Percentiles rank a stretch among this genome's conserved stretches.
Conservation (phyloP, 2,329 filamentous ascomycete species). For the Gyromitra esculenta region DNA sequence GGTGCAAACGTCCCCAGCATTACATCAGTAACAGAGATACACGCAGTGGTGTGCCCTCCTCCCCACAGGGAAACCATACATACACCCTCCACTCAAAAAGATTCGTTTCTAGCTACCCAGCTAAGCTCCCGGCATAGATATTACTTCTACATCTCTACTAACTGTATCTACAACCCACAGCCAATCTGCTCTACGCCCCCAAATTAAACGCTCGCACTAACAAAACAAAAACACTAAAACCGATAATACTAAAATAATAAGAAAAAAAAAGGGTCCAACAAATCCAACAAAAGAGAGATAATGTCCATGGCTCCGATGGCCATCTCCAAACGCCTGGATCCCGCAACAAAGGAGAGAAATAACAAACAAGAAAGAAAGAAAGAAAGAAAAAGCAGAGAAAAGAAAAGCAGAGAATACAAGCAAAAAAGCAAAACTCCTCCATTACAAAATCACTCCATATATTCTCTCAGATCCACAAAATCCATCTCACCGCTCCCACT, state of each 20-base stretch:
- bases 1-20: too few relatives aligned
- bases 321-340: conserved; percentile 12
- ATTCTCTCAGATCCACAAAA: conserved; percentile 75
- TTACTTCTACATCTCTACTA: conserved; percentile 22
- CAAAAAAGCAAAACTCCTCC: conserved; percentile 5
- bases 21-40: neutral
- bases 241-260: neutral
- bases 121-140: conserved; percentile 21
- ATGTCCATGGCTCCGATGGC: neutral
- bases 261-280: neutral
- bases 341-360: neutral
- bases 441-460: conserved; percentile 6
- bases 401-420: neutral
- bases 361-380: neutral
- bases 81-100: neutral
- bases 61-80: neutral
- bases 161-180: conserved; percentile 25
- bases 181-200: neutral
- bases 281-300: neutral
- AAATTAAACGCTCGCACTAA: conserved; percentile 28
- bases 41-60: too few relatives aligned
- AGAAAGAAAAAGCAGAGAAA: neutral
- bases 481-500: conserved; percentile 74
- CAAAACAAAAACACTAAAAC: neutral
- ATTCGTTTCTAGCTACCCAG: neutral